Conservation (phyloP, 441 rosid species). For the Populus hybrid region DNA sequence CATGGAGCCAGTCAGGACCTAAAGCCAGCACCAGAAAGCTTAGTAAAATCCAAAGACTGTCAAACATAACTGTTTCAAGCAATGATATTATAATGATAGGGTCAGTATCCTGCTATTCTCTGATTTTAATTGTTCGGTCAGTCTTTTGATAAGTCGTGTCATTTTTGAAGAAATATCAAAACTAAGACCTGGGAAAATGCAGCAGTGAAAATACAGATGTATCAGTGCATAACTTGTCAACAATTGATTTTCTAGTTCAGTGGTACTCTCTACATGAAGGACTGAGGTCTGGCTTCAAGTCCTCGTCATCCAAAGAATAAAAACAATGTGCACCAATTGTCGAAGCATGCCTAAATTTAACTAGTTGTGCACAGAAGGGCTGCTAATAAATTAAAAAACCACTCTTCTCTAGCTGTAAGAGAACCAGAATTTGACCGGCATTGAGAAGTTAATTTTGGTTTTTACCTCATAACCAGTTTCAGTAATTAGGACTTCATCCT, state of each 20-base stretch:
- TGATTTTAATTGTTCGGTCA: background rate
- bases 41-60: background rate
- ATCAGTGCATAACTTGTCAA: background rate
- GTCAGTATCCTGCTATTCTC: background rate
- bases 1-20: constrained; percentile 96
- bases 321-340: background rate
- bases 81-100: background rate
- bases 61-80: background rate
- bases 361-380: background rate
- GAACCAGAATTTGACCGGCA: background rate
- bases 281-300: background rate
- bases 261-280: background rate
- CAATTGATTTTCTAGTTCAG: background rate
- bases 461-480: constrained; percentile 83
- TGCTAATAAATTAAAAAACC: too few relatives aligned
- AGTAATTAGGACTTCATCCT: constrained; percentile 93
- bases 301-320: too few relatives aligned
- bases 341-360: background rate
- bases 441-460: constrained; percentile 1
- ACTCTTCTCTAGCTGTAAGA: background rate
- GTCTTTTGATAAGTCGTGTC: background rate
- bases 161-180: background rate
- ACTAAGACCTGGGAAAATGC: background rate
- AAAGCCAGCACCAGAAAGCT: constrained; percentile 15
- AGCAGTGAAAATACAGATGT: background rate